A percentile compares a stretch with the other conserved stretches of the same genome.
Conservation (phyloP, 1,139 yeast genomes). For the Geotrichum klebahnii region DNA sequence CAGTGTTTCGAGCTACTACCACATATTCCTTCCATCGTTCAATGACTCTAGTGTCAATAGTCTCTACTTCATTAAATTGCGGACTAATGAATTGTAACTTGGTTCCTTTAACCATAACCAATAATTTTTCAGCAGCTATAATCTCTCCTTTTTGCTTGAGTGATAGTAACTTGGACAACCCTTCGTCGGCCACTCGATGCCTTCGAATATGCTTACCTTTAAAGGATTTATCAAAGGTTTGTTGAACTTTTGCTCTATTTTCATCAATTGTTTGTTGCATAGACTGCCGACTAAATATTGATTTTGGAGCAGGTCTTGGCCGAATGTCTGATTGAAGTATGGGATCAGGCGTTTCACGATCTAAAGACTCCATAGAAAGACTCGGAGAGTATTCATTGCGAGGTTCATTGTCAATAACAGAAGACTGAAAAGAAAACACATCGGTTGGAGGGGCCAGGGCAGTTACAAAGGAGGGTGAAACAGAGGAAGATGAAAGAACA, state of each 20-base stretch:
- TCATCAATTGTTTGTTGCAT: constrained; percentile 10
- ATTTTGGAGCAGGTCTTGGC: background rate
- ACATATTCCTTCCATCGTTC: constrained; percentile 76
- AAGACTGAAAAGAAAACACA: background rate
- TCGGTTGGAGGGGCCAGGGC: constrained; percentile 7
- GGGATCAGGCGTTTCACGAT: background rate
- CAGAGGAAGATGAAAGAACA: constrained; percentile 1
- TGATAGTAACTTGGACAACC: constrained; percentile 5
- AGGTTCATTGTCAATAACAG: no score
- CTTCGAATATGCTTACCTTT: background rate
- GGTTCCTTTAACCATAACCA: constrained; percentile 54
- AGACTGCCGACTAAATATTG: constrained; percentile 3
- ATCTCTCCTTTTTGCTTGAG: constrained; percentile 52
- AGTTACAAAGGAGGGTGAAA: constrained; percentile 21
- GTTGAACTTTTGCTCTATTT: constrained; percentile 3
- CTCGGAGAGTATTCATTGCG: no score
- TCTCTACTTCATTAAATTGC: constrained; percentile 47
- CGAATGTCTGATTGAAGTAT: no score
- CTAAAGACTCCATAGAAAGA: constrained; percentile 1
- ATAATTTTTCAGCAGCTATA: constrained; percentile 59
- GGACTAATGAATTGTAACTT: constrained; percentile 33
- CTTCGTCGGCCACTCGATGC: constrained; percentile 2
- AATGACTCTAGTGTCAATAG: constrained; percentile 51
- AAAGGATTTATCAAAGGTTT: background rate
- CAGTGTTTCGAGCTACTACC: constrained; percentile 61